Percentiles rank a stretch among this genome's conserved stretches.
Evolutionary conservation across 1,284 basidiomycete genomes (phyloP).

Genomic region (Heterobasidion parviporum): DNA sequence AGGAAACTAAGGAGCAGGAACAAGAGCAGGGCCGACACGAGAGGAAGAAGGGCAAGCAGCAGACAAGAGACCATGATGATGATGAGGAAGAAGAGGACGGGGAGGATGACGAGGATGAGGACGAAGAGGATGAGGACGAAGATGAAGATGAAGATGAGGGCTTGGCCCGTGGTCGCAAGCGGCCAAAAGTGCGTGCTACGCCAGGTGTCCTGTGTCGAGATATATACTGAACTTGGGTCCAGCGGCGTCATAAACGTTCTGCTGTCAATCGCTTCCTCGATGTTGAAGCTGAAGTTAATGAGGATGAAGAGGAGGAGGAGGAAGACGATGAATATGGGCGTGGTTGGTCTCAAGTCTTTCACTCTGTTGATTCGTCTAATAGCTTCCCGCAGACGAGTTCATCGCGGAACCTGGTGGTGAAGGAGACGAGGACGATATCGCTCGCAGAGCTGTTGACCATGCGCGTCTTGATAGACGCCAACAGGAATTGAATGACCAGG

Average conservation of each 20-base stretch:
- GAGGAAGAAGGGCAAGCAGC: conserved; percentile 21
- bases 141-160: conserved; percentile 30
- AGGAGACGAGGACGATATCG: conserved; percentile 63
- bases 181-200: conserved; percentile 41
- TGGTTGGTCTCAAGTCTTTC: conserved; percentile 36
- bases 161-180: conserved; percentile 37
- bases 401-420: conserved; percentile 69
- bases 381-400: conserved; percentile 55
- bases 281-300: conserved; percentile 90
- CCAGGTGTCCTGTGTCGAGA: conserved; percentile 6
- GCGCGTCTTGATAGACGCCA: conserved; percentile 72
- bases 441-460: conserved; percentile 58
- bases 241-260: conserved; percentile 59
- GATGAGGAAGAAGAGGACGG: conserved; percentile 20
- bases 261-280: conserved; percentile 83
- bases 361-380: neutral
- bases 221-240: neutral
- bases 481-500: conserved; percentile 74
- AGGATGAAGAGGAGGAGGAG: conserved; percentile 93
- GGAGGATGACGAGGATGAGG: conserved; percentile 25
- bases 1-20: conserved; percentile 10
- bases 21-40: conserved; percentile 3
- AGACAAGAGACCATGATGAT: conserved; percentile 28
- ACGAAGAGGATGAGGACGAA: conserved; percentile 33
- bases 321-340: conserved; percentile 80